Conservation (phyloP, 2,329 filamentous ascomycete species). For the Microsporum audouinii region DNA sequence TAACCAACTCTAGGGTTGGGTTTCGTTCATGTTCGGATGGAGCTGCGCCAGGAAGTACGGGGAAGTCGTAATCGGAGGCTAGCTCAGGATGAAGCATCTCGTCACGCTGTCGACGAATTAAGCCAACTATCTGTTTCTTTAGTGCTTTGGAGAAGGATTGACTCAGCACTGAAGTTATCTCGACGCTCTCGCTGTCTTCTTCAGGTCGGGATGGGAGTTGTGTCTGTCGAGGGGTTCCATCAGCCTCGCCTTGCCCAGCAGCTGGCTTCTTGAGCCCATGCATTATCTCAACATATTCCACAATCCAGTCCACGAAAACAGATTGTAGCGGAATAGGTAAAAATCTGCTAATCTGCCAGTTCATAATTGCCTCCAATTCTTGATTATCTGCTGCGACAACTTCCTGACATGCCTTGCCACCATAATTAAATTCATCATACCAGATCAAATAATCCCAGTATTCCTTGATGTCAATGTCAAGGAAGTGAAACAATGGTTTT, state of each 20-base stretch:
- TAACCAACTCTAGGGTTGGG: constrained; percentile 80
- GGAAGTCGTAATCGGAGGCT: constrained; percentile 76
- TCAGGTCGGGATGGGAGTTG: constrained; percentile 49
- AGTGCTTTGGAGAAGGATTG: constrained; percentile 77
- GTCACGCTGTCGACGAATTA: constrained; percentile 76
- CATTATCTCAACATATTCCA: constrained; percentile 93
- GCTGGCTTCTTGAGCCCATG: constrained; percentile 65
- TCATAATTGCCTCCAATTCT: constrained; percentile 82
- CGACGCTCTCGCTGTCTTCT: constrained; percentile 48
- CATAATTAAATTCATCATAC: constrained; percentile 99
- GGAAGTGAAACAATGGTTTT: constrained; percentile 91
- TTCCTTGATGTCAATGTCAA: constrained; percentile 93
- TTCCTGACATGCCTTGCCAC: constrained; percentile 78
- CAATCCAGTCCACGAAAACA: constrained; percentile 81
- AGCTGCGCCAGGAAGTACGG: constrained; percentile 49
- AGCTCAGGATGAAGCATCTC: constrained; percentile 85
- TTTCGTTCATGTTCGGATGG: constrained; percentile 40
- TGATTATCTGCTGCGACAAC: constrained; percentile 68
- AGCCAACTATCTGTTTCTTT: constrained; percentile 70
- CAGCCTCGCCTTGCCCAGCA: constrained; percentile 38
- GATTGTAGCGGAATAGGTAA: constrained; percentile 69
- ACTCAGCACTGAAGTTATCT: constrained; percentile 57
- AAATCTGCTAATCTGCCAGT: constrained; percentile 93
- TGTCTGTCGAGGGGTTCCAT: constrained; percentile 45
- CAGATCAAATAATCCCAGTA: constrained; percentile 99